Percentiles rank a stretch among this genome's conserved stretches.
These are phyloP conservation scores for Clonostachys byssicola DNA, from an alignment of 2,329 filamentous ascomycete species.

Conservation along the genomic window DNA sequence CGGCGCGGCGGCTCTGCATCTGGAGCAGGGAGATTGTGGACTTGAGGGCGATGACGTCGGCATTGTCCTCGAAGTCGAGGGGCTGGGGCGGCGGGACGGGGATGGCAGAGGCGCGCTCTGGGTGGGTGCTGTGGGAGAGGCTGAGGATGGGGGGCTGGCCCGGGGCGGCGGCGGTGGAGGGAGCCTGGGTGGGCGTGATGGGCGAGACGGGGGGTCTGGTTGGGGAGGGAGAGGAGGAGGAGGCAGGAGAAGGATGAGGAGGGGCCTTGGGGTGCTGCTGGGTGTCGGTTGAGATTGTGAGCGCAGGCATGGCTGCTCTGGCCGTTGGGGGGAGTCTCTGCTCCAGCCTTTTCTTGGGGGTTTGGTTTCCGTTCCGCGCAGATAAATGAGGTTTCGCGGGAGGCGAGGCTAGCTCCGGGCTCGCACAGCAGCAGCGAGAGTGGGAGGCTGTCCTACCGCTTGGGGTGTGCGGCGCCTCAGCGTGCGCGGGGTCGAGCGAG, in stretches of 20 bases:
- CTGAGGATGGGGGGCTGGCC: conserved; percentile 11
- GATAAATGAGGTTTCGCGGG: too few species aligned
- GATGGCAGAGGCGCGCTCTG: conserved; percentile 29
- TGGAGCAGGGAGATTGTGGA: conserved; percentile 84
- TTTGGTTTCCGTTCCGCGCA: too few species aligned
- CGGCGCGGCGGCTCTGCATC: conserved; percentile 75
- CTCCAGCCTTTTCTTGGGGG: too few species aligned
- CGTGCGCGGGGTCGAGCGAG: too few species aligned
- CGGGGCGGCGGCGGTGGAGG: conserved; percentile 14
- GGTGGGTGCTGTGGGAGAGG: conserved; percentile 40
- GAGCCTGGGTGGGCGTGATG: not conserved
- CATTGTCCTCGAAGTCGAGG: conserved; percentile 61
- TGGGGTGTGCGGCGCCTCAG: too few species aligned
- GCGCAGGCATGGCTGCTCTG: conserved; percentile 2
- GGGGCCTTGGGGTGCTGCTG: not conserved
- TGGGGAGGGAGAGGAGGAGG: conserved; percentile 3
- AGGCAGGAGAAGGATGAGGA: conserved; percentile 1
- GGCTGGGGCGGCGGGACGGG: conserved; percentile 44
- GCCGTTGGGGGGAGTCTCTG: too few species aligned
- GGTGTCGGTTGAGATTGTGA: conserved; percentile 4
- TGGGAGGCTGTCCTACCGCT: too few species aligned
- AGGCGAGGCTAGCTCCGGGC: too few species aligned
- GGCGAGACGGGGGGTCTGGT: not conserved
- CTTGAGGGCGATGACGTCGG: conserved; percentile 82
- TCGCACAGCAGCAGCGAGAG: too few species aligned